phyloP scores from a whole-genome alignment of 2,329 filamentous ascomycete species.

The Calycina herbarum region DNA sequence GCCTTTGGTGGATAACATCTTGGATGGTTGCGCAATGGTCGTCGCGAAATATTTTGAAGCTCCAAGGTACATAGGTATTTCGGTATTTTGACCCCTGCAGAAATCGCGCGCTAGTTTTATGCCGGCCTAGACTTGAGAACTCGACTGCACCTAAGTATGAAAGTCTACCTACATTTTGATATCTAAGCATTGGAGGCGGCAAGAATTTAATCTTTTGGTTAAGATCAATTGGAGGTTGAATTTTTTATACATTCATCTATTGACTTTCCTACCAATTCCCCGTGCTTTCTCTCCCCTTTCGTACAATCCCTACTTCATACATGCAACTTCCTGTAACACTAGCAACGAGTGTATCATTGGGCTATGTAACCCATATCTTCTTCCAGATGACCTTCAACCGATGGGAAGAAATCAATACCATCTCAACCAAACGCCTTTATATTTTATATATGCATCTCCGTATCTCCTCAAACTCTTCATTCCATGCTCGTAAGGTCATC shows the following conservation, averaged over 20 bases:
- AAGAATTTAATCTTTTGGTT: no score
- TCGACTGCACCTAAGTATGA: not conserved
- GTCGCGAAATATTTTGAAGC: constrained; percentile 36
- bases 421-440: constrained; percentile 25
- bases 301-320: not conserved
- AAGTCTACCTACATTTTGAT: no score
- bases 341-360: not conserved
- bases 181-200: no score
- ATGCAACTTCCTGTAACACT: not conserved
- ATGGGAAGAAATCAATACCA: not conserved
- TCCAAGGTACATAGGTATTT: constrained; percentile 8
- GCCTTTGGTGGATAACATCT: constrained; percentile 58
- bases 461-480: constrained; percentile 24
- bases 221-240: no score
- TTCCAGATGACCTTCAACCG: not conserved
- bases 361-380: not conserved
- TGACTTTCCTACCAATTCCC: not conserved
- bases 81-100: not conserved
- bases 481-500: constrained; percentile 63
- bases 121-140: not conserved
- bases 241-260: no score
- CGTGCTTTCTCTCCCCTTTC: not conserved
- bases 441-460: constrained; percentile 22
- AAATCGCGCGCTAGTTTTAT: not conserved
- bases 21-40: constrained; percentile 23